Evolutionary conservation across 2,329 filamentous ascomycete species (phyloP), one percentile per base, ranked within the genome.

Genomic region (Aureobasidium sp.): DNA sequence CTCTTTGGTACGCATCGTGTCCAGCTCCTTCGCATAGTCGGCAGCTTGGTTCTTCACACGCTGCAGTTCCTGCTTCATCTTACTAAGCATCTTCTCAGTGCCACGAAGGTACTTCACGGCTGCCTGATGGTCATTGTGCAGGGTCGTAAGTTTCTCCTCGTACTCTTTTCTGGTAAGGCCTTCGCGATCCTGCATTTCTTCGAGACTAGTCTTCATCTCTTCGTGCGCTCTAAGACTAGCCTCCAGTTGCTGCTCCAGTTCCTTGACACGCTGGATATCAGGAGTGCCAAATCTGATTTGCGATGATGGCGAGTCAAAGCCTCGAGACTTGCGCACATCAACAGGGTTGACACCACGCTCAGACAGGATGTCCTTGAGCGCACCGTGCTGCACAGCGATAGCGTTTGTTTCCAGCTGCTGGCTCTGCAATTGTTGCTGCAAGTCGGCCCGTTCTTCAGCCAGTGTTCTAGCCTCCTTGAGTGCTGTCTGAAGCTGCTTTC

Each of bases 71-170:
- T 97, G 91, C 79, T 97, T 97, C 82, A 99, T 93, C 75, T 95
- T 93, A 76, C 94, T 92, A 53, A 99, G 84, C 91, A 99, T 97
- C 82, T 97, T 97, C 76, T 99, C 94, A 1, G 94, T 97, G 63
- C 94, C 94, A 76, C 96, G 95, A 68, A 99, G 90, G 71, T 99
- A 99, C 75, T 97, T 94, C 55, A 97, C 92, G 17, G 94, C 93
- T 45, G 94, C 96, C 75, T 97, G 91, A 73, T 99, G 97, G 74
- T 99, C 94, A 72, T 92, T 96, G 76, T 97, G 92, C 36, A 99
- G 85, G 72, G 96, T 92, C 63, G 90, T 85, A 58, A 99, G 82
- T 75, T 97, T 97, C 73, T 97, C 92, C 65, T 92, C 89, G 77
- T 96, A 97, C 51, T 89, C 84, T 61, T 86, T 83, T 72, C 96